Evolutionary conservation across 83 land plant genomes (phyloP).

Genomic region (Isoetes engelmannii): DNA sequence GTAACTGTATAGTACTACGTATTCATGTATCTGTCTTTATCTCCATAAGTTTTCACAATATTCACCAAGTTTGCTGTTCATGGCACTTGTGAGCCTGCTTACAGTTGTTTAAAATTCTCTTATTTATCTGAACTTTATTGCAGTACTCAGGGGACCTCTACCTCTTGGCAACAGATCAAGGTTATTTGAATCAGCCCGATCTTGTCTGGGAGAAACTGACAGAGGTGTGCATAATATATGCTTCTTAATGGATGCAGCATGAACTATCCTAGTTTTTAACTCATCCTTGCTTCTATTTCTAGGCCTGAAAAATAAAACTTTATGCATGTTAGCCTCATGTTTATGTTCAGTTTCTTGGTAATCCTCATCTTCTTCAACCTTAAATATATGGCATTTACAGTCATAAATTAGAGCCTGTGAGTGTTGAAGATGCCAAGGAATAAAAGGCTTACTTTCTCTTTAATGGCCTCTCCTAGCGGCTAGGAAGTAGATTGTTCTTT

Average conservation of each 20-base stretch:
- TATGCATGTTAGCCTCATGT: neutral
- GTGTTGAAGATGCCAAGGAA: neutral
- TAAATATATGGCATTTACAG: neutral
- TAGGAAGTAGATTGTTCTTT: too few species aligned
- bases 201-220: slow-evolving; percentile 90
- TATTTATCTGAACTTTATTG: slow-evolving; percentile 6
- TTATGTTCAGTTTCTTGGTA: neutral
- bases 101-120: too few species aligned
- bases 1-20: too few species aligned
- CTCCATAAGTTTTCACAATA: too few species aligned
- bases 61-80: too few species aligned
- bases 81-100: too few species aligned
- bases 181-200: slow-evolving; percentile 79
- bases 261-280: neutral
- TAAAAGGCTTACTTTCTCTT: too few species aligned
- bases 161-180: slow-evolving; percentile 84
- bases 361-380: too few species aligned
- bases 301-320: neutral
- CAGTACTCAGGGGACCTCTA: slow-evolving; percentile 73
- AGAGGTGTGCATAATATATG: slow-evolving; percentile 45
- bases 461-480: too few species aligned
- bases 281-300: neutral
- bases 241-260: neutral
- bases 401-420: neutral
- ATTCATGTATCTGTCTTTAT: too few species aligned